Conservation (phyloP, 768 basidiomycete species). For the Boletus sp. region DNA sequence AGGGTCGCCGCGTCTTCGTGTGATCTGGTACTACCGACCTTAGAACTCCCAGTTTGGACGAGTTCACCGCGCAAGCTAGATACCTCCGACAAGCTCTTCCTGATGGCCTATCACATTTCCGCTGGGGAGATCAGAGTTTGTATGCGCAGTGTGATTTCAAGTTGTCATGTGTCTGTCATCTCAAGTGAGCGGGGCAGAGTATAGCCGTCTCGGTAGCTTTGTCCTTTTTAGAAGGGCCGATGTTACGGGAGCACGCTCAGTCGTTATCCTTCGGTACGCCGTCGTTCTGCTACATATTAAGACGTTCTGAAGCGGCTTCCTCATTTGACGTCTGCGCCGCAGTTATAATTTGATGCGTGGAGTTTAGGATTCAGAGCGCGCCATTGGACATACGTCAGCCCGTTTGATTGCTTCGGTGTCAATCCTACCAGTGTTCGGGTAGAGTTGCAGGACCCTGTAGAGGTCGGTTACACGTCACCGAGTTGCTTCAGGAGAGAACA, state of each 20-base stretch:
- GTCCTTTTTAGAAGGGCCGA: background rate
- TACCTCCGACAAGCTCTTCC: background rate
- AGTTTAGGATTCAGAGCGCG: background rate
- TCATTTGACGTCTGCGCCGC: background rate
- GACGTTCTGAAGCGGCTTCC: background rate
- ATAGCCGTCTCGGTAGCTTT: background rate
- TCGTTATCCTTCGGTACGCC: background rate
- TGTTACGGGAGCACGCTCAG: background rate
- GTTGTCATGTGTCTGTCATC: constrained; percentile 5
- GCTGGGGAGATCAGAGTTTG: background rate
- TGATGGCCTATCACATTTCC: background rate
- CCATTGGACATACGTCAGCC: background rate
- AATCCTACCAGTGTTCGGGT: background rate
- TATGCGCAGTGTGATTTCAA: background rate
- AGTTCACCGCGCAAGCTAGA: background rate
- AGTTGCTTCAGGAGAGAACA: background rate
- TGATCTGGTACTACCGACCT: background rate
- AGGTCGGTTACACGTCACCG: background rate
- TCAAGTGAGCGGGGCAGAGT: constrained; percentile 6
- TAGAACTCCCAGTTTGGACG: background rate
- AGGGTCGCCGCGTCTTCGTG: background rate
- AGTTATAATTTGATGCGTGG: background rate
- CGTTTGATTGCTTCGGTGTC: background rate
- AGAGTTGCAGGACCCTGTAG: background rate
- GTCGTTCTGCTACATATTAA: background rate